Evolutionary conservation across 2,329 filamentous ascomycete genomes (phyloP).

Genomic region (Sporothrix humicola): DNA sequence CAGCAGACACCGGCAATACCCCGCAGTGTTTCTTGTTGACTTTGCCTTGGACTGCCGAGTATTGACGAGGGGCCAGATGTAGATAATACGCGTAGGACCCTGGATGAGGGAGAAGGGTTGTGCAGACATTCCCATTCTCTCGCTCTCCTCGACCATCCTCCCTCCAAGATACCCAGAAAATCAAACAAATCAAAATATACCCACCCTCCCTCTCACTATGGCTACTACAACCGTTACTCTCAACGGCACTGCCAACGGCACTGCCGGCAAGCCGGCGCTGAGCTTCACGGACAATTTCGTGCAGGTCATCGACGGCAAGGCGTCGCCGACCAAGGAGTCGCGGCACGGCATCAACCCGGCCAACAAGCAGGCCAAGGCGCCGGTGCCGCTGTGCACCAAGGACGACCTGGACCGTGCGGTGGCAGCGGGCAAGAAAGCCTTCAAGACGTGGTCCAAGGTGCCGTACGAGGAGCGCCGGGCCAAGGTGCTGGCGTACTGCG

Average conservation of each 20-base stretch:
- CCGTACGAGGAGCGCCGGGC: constrained; percentile 46
- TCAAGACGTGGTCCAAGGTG: constrained; percentile 48
- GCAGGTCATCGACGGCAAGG: constrained; percentile 41
- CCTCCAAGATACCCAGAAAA: too few species aligned
- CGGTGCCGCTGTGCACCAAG: constrained; percentile 48
- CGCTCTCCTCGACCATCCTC: too few species aligned
- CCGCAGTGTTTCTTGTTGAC: too few species aligned
- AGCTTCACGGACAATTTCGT: constrained; percentile 33
- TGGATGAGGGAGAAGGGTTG: too few species aligned
- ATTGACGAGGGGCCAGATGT: too few species aligned
- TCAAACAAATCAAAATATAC: too few species aligned
- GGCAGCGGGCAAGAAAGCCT: constrained; percentile 46
- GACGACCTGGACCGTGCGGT: constrained; percentile 51
- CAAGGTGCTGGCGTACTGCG: constrained; percentile 42
- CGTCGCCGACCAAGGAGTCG: constrained; percentile 35
- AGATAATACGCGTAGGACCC: too few species aligned
- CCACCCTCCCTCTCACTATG: background rate
- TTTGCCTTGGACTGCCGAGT: too few species aligned
- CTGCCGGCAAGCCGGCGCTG: background rate
- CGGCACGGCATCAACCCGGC: constrained; percentile 46
- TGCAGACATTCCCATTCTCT: too few species aligned
- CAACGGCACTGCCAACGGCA: background rate
- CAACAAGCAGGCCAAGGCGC: constrained; percentile 44
- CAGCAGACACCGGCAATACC: too few species aligned
- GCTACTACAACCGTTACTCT: background rate